These are phyloP conservation scores for Gentiana straminea DNA, from an alignment of 257 asterid genomes.

Conservation along the genomic window DNA sequence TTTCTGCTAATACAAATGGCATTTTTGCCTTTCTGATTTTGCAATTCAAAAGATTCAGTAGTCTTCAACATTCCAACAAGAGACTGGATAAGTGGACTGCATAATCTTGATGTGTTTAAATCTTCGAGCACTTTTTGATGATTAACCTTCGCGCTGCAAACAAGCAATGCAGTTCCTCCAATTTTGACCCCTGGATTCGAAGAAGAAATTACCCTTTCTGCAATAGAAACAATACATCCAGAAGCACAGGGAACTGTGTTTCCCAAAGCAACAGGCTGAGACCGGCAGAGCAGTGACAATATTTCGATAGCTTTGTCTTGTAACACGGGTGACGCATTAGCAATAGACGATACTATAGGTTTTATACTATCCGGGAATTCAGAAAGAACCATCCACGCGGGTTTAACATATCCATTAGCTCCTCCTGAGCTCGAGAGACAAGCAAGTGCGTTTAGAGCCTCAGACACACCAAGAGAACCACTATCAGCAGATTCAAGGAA, in stretches of 20 bases:
- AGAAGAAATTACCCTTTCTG: conserved; percentile 62
- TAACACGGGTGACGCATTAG: conserved; percentile 60
- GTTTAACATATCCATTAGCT: conserved; percentile 48
- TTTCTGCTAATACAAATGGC: conserved; percentile 58
- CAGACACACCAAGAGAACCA: conserved; percentile 59
- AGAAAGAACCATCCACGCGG: conserved; percentile 88
- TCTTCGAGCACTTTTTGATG: conserved; percentile 73
- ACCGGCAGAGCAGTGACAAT: conserved; percentile 59
- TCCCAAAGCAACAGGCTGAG: conserved; percentile 74
- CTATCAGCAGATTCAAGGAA: conserved; percentile 68
- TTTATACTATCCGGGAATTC: conserved; percentile 66
- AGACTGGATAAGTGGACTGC: conserved; percentile 58
- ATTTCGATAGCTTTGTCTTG: conserved; percentile 89
- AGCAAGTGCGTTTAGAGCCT: conserved; percentile 85
- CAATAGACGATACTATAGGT: conserved; percentile 74
- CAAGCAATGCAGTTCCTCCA: conserved; percentile 95
- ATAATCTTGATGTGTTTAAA: conserved; percentile 45
- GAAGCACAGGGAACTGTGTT: conserved; percentile 44
- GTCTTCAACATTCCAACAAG: conserved; percentile 70
- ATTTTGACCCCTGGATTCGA: conserved; percentile 52
- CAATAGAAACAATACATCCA: conserved; percentile 72
- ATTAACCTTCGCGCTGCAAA: conserved; percentile 73
- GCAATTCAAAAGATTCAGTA: conserved; percentile 39
- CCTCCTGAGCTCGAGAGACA: conserved; percentile 54
- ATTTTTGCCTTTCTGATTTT: conserved; percentile 38